Conservation (phyloP, 2,329 filamentous ascomycete genomes). For the Penicillium glabrum region DNA sequence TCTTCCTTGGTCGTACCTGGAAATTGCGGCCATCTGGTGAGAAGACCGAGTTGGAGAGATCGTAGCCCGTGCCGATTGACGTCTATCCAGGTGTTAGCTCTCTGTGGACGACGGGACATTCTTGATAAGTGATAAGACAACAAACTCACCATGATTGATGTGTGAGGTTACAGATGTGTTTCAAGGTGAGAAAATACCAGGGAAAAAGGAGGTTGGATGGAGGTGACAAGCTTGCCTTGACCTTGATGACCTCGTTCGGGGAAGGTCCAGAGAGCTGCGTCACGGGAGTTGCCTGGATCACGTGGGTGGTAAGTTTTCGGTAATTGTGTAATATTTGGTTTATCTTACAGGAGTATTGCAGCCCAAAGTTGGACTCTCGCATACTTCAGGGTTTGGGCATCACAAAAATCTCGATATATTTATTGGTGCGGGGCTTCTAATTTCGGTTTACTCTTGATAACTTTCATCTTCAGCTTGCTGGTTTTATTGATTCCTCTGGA, state of each 20-base stretch:
- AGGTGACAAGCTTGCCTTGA: conserved; percentile 9
- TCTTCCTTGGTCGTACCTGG: conserved; percentile 59
- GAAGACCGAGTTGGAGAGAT: conserved; percentile 99
- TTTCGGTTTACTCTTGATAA: background rate
- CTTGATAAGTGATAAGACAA: background rate
- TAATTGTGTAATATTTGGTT: background rate
- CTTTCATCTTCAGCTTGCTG: background rate
- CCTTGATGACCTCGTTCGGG: background rate
- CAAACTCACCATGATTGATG: conserved; percentile 17
- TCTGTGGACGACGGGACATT: background rate
- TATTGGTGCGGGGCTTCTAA: background rate
- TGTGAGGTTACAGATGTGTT: background rate
- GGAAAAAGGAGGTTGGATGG: conserved; percentile 1
- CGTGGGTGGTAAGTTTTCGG: background rate
- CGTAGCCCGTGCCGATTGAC: conserved; percentile 99
- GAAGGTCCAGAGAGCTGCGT: conserved; percentile 27
- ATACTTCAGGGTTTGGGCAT: background rate
- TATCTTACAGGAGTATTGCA: background rate
- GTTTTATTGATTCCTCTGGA: background rate
- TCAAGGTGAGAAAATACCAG: background rate
- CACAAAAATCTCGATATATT: background rate
- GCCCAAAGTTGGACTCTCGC: background rate
- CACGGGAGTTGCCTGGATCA: conserved; percentile 32
- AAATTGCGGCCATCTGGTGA: conserved; percentile 99
- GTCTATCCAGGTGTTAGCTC: conserved; percentile 60